Percentiles rank a stretch among this genome's conserved stretches.
These are phyloP conservation scores for Omphalea diandra DNA, from an alignment of 441 rosid species.

Conservation along the genomic window DNA sequence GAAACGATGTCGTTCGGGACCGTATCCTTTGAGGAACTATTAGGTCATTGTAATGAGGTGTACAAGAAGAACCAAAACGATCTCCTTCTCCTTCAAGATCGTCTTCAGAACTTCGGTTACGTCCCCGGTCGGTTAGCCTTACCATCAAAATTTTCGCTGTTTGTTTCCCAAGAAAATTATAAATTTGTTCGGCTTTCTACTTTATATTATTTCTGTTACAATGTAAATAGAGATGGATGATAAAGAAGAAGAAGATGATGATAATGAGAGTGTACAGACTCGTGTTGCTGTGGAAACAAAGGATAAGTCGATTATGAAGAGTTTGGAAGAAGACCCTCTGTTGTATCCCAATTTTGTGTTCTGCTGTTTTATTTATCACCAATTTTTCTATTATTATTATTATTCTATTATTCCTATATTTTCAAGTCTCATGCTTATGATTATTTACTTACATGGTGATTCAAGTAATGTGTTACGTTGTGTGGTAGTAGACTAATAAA, in stretches of 20 bases:
- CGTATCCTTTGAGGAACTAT: constrained; percentile 38
- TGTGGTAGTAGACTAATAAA: too few species aligned
- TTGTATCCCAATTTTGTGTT: constrained; percentile 61
- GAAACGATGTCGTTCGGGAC: constrained; percentile 32
- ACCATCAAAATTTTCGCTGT: too few species aligned
- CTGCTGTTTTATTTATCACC: too few species aligned
- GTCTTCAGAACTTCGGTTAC: constrained; percentile 16
- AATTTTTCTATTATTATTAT: too few species aligned
- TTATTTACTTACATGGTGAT: too few species aligned
- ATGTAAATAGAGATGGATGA: constrained; percentile 30
- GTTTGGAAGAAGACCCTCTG: constrained; percentile 62
- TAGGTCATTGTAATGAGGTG: constrained; percentile 64
- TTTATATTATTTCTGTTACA: too few species aligned
- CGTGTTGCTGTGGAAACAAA: constrained; percentile 18
- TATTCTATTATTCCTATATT: too few species aligned
- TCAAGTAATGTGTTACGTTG: too few species aligned
- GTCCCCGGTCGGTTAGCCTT: too few species aligned
- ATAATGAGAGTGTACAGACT: constrained; percentile 21
- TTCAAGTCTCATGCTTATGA: too few species aligned
- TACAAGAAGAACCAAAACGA: constrained; percentile 22
- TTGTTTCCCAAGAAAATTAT: not conserved
- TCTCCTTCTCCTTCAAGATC: constrained; percentile 19
- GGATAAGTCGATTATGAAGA: constrained; percentile 39
- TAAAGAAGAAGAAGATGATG: constrained; percentile 40
- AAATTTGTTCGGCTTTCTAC: too few species aligned